Evolutionary conservation across 2,329 filamentous ascomycete genomes (phyloP).

Genomic region (Cercospora zeina): DNA sequence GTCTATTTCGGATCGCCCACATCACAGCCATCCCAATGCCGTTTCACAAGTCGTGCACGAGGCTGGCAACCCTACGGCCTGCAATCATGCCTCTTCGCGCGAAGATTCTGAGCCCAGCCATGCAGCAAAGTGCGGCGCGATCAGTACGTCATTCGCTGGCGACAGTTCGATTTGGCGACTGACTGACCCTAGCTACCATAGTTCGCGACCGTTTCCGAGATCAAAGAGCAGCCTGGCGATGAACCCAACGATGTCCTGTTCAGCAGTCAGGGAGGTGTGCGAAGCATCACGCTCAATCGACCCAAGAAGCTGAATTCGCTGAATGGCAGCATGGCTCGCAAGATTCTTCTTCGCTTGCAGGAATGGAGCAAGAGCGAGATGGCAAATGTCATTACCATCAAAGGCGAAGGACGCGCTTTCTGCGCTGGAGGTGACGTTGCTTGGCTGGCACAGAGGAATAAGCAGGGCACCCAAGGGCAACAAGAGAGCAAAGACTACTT

Average conservation of each 20-base stretch:
- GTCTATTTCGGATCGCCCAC: neutral
- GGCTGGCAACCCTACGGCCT: constrained; percentile 44
- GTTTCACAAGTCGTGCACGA: constrained; percentile 45
- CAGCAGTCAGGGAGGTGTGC: constrained; percentile 81
- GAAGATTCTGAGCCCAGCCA: constrained; percentile 47
- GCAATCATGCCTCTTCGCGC: constrained; percentile 74
- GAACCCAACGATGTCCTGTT: constrained; percentile 91
- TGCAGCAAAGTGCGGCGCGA: constrained; percentile 28
- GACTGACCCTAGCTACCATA: constrained; percentile 38
- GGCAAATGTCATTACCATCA: constrained; percentile 89
- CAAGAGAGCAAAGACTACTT: constrained; percentile 81
- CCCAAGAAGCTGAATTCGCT: constrained; percentile 89
- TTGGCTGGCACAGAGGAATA: constrained; percentile 72
- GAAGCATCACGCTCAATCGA: constrained; percentile 90
- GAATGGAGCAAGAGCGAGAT: constrained; percentile 96
- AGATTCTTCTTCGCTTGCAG: constrained; percentile 83
- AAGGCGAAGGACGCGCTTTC: constrained; percentile 82
- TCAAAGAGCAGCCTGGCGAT: constrained; percentile 64
- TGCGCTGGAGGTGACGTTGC: constrained; percentile 93
- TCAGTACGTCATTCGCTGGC: constrained; percentile 22
- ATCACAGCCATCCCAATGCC: constrained; percentile 45
- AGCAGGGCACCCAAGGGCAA: constrained; percentile 67
- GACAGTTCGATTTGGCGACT: constrained; percentile 27
- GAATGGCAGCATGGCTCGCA: constrained; percentile 90
- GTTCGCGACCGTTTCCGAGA: constrained; percentile 35